Evolutionary conservation across 345 rosid species (phyloP), one percentile per base, ranked within the genome.

Genomic region (Gossypium longicalyx): DNA sequence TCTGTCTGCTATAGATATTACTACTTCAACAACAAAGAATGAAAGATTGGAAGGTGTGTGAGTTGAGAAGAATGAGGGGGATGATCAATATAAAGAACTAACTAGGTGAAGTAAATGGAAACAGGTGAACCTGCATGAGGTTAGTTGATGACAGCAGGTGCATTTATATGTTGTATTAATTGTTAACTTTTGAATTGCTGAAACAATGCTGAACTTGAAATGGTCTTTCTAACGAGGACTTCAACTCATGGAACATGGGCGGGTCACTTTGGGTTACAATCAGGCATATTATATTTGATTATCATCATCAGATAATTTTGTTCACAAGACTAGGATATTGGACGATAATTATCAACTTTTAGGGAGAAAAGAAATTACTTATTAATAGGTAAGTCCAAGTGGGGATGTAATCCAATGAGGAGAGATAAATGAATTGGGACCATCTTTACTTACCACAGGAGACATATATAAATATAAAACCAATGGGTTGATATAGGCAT

Each of bases 131-230:
- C 81, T 81, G 89, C 76, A 70, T 78, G 91, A 65, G 74, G 97
- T 92, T 91, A 82, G 97, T 88, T 90, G 96, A 88, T 86, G 76
- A 72, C 74, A 82, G 87, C 88, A 85, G 89, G 83, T 70, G 88
- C 93, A 91, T 92, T 91, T 85, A 91, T 83, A 73, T 64, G 64
- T 54, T 5, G 43, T 61, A 61, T 29, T 61, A 61, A 61, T 73
- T 74, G 51, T 62, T 52, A n/a, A 70, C 73, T 53, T 57, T 6
- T 44, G 44, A 27, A 48, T 60, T 25, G 44, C 47, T 59, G 22
- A 17, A 45, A 25, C 17, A 25, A 41, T 22, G 45, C 38, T 22
- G 4, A 25, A 15, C 16, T 34, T 51, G 53, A 45, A 47, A 45
- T 67, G 9, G n/a, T 22, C 23, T 44, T 44, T 45, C n/a, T 45